Percentiles rank a stretch among this genome's conserved stretches.
Evolutionary conservation across 768 basidiomycete species (phyloP).

Genomic region (Lentinus brumalis): DNA sequence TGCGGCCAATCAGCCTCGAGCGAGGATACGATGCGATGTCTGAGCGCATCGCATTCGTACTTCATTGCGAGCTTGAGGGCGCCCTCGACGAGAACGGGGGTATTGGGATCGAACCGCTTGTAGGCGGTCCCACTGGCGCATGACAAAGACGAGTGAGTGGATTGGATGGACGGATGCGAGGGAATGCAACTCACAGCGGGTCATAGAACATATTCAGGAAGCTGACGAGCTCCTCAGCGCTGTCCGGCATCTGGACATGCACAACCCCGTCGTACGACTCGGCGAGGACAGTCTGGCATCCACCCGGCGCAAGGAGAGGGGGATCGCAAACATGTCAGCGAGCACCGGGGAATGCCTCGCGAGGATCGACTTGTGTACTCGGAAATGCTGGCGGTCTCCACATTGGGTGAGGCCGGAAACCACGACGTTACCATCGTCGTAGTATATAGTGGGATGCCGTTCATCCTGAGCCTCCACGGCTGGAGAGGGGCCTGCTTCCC

Average conservation of each 20-base stretch:
- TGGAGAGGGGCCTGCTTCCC: not conserved
- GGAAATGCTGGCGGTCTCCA: conserved; percentile 23
- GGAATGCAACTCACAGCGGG: conserved; percentile 26
- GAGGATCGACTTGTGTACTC: conserved; percentile 31
- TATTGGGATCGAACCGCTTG: conserved; percentile 34
- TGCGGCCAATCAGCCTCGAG: conserved; percentile 40
- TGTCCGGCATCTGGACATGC: conserved; percentile 33
- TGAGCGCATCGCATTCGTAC: conserved; percentile 37
- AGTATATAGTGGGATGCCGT: conserved; percentile 32
- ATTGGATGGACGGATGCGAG: not conserved
- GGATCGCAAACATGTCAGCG: conserved; percentile 31
- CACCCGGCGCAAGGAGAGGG: conserved; percentile 19
- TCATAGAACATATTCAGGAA: conserved; percentile 32
- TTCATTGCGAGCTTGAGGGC: conserved; percentile 37
- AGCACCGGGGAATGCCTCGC: conserved; percentile 29
- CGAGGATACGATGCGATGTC: conserved; percentile 33
- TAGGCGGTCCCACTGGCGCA: conserved; percentile 28
- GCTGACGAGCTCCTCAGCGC: conserved; percentile 29
- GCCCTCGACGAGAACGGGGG: conserved; percentile 34
- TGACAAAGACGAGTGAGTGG: not conserved
- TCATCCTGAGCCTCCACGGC: not conserved
- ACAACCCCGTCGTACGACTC: conserved; percentile 33
- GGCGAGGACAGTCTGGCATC: conserved; percentile 8
- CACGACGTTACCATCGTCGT: conserved; percentile 36
- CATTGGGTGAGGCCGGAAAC: conserved; percentile 26